Evolutionary conservation across 495 filamentous ascomycete species (phyloP).

Genomic region (Parachaetomium inaequale): DNA sequence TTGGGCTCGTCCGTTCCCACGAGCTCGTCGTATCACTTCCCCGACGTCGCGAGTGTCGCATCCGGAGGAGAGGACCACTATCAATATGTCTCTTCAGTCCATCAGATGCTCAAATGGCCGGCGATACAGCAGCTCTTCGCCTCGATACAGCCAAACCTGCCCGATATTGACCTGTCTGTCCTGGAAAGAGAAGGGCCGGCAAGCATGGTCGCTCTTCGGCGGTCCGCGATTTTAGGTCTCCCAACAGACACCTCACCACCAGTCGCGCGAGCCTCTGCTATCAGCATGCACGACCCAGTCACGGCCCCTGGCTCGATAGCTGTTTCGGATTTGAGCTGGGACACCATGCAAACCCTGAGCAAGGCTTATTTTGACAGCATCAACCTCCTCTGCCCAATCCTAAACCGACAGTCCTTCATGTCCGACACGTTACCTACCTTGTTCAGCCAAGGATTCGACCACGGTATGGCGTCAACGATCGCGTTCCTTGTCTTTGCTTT

Average conservation of each 20-base stretch:
- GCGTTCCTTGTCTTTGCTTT: conserved; percentile 56
- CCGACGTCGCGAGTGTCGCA: conserved; percentile 14
- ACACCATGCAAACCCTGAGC: conserved; percentile 48
- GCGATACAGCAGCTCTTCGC: conserved; percentile 48
- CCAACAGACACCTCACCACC: conserved; percentile 11
- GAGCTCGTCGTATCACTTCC: conserved; percentile 7
- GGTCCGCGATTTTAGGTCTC: conserved; percentile 4
- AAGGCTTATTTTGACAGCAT: conserved; percentile 55
- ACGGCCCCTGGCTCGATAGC: conserved; percentile 6
- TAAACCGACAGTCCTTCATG: conserved; percentile 52
- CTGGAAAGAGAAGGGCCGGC: conserved; percentile 47
- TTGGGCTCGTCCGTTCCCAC: background rate
- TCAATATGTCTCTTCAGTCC: conserved; percentile 52
- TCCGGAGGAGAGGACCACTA: conserved; percentile 30
- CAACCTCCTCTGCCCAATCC: conserved; percentile 54
- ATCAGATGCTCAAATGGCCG: conserved; percentile 58
- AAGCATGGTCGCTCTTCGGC: conserved; percentile 42
- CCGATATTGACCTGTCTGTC: conserved; percentile 31
- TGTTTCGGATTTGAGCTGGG: conserved; percentile 36
- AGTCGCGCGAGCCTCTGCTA: background rate
- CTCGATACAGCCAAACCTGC: conserved; percentile 27
- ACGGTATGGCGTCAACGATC: conserved; percentile 46
- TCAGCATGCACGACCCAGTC: background rate
- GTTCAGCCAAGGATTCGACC: conserved; percentile 49
- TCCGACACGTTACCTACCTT: conserved; percentile 45